phyloP scores from a whole-genome alignment of 257 asterid genomes.

The Gynochthodes officinalis region DNA sequence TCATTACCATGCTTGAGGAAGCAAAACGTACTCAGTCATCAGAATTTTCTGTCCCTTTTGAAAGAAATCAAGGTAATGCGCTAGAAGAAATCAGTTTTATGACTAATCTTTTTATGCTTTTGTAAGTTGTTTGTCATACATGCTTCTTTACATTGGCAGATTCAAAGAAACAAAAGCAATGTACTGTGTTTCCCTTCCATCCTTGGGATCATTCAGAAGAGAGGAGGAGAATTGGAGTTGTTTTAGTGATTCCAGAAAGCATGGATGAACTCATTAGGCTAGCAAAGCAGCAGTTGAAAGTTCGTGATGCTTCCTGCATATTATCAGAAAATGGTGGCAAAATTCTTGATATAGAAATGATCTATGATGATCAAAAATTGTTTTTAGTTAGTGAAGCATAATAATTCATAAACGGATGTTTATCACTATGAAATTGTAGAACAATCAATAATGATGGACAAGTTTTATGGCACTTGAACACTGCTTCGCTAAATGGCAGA shows the following conservation, averaged over 20 bases:
- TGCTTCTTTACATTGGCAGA: conserved; percentile 15
- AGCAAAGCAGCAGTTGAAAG: conserved; percentile 28
- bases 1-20: conserved; percentile 55
- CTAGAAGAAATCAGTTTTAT: neutral
- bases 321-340: conserved; percentile 39
- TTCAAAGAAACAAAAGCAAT: conserved; percentile 17
- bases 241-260: conserved; percentile 38
- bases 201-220: conserved; percentile 30
- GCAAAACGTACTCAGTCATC: conserved; percentile 42
- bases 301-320: conserved; percentile 18
- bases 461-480: too few relatives aligned
- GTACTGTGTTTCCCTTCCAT: conserved; percentile 29
- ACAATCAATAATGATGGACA: too few relatives aligned
- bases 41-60: conserved; percentile 24
- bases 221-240: conserved; percentile 25
- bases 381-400: conserved; percentile 28
- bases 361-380: conserved; percentile 30
- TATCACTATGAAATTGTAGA: neutral
- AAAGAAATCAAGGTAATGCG: conserved; percentile 21
- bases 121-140: neutral
- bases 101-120: neutral
- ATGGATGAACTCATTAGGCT: conserved; percentile 36
- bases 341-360: conserved; percentile 30
- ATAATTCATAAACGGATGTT: too few relatives aligned
- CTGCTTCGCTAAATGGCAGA: too few relatives aligned